Conservation (phyloP, 768 basidiomycete species). For the Russula vinacea region DNA sequence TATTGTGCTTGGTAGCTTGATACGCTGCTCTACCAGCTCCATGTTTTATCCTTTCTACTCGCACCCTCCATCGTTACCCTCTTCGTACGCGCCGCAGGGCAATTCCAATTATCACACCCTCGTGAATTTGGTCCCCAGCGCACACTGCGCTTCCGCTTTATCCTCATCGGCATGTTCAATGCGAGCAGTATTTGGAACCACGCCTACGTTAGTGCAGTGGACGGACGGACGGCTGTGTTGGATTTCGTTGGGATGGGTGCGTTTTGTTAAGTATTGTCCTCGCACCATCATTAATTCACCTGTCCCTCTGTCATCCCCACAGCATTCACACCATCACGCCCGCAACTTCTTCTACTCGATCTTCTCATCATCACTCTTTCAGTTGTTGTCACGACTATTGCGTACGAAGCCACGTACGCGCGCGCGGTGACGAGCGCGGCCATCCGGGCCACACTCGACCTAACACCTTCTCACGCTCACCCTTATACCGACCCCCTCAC, state of each 20-base stretch:
- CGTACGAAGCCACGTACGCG: conserved; percentile 58
- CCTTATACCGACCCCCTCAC: conserved; percentile 31
- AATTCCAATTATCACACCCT: conserved; percentile 65
- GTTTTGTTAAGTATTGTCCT: conserved; percentile 32
- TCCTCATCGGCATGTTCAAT: conserved; percentile 57
- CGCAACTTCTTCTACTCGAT: conserved; percentile 66
- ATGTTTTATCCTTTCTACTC: conserved; percentile 72
- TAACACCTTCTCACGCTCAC: conserved; percentile 40
- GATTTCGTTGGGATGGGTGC: conserved; percentile 78
- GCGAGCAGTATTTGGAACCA: conserved; percentile 61
- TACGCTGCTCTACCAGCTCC: conserved; percentile 65
- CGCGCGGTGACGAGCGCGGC: conserved; percentile 42
- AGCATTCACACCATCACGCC: conserved; percentile 56
- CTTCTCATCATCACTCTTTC: conserved; percentile 65
- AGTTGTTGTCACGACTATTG: conserved; percentile 59
- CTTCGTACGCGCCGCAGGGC: conserved; percentile 53
- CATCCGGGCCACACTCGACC: conserved; percentile 27
- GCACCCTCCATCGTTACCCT: conserved; percentile 62
- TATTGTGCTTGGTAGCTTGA: conserved; percentile 51
- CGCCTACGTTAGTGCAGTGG: conserved; percentile 47
- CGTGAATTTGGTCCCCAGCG: conserved; percentile 61
- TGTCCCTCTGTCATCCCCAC: conserved; percentile 7
- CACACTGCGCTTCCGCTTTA: conserved; percentile 67
- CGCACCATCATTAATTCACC: neutral
- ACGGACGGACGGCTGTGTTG: conserved; percentile 63